Percentiles rank a stretch among this genome's conserved stretches.
phyloP scores from a whole-genome alignment of 2,329 filamentous ascomycete genomes.

The Leptographium galeiforme region DNA sequence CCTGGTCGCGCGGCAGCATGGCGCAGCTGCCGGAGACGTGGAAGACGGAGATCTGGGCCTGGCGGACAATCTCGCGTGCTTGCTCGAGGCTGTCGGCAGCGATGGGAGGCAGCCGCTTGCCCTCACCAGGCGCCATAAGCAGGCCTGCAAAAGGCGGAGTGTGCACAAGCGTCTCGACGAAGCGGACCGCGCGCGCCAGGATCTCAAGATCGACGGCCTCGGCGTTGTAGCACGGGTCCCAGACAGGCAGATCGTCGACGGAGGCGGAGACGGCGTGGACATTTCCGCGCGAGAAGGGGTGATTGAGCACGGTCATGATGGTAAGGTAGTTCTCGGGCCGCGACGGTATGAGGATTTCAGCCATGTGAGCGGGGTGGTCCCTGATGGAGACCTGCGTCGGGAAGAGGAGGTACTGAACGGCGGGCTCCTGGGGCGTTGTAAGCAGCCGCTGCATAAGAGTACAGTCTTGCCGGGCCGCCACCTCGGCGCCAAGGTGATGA shows the following conservation, averaged over 20 bases:
- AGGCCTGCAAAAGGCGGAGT: conserved; percentile 20
- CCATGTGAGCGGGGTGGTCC: not conserved
- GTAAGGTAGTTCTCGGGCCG: conserved; percentile 32
- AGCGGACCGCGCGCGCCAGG: conserved; percentile 11
- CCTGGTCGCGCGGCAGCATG: conserved; percentile 3
- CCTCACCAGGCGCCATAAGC: conserved; percentile 21
- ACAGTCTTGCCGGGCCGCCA: conserved; percentile 3
- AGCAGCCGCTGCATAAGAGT: conserved; percentile 13
- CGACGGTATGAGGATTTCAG: conserved; percentile 7
- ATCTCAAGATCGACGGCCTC: conserved; percentile 2
- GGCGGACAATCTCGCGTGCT: not conserved
- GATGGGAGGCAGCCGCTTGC: conserved; percentile 22
- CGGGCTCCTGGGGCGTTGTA: conserved; percentile 12
- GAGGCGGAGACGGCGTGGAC: conserved; percentile 36
- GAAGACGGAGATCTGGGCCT: conserved; percentile 23
- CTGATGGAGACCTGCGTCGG: conserved; percentile 11
- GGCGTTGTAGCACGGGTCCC: conserved; percentile 38
- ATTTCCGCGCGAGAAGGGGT: conserved; percentile 41
- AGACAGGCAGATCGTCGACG: conserved; percentile 22
- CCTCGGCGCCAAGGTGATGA: conserved; percentile 5
- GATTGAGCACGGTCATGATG: conserved; percentile 19
- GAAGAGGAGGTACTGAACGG: conserved; percentile 15
- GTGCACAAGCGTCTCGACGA: not conserved
- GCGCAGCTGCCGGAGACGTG: conserved; percentile 35
- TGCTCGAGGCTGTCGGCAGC: not conserved